Evolutionary conservation across 768 basidiomycete genomes (phyloP).

Genomic region (Suillus fuscotomentosus): DNA sequence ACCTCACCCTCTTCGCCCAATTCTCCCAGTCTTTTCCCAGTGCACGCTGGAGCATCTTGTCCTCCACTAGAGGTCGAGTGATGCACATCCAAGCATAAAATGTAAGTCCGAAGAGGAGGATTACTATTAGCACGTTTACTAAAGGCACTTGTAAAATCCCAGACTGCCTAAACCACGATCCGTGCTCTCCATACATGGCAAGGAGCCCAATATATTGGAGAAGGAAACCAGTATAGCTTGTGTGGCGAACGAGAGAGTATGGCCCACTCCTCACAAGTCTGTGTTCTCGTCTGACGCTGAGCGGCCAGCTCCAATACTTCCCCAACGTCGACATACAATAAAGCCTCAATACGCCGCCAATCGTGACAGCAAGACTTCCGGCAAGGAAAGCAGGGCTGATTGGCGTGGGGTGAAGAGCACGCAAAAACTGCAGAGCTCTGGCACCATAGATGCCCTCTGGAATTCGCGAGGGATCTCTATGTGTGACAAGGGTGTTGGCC

Average conservation of each 20-base stretch:
- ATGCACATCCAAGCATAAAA: background rate
- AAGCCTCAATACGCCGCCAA: constrained; percentile 21
- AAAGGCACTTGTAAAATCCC: background rate
- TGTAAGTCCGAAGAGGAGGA: background rate
- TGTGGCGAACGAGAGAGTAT: constrained; percentile 24
- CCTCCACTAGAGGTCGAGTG: constrained; percentile 15
- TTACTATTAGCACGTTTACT: background rate
- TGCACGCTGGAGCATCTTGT: constrained; percentile 6
- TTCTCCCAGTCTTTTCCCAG: constrained; percentile 12
- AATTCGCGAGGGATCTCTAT: background rate
- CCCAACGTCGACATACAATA: constrained; percentile 24
- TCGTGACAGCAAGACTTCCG: constrained; percentile 15
- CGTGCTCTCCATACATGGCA: background rate
- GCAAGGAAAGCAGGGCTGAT: constrained; percentile 14
- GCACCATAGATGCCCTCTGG: background rate
- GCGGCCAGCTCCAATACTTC: constrained; percentile 25
- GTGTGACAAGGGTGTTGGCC: background rate
- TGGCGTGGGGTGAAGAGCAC: background rate
- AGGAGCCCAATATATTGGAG: background rate
- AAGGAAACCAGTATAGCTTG: constrained; percentile 12
- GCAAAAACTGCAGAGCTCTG: background rate
- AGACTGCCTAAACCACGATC: background rate
- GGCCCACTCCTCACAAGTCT: constrained; percentile 24
- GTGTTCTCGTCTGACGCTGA: constrained; percentile 23
- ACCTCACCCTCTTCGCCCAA: background rate